phyloP scores from a whole-genome alignment of 768 basidiomycete genomes.

The Calvatia gigantea region DNA sequence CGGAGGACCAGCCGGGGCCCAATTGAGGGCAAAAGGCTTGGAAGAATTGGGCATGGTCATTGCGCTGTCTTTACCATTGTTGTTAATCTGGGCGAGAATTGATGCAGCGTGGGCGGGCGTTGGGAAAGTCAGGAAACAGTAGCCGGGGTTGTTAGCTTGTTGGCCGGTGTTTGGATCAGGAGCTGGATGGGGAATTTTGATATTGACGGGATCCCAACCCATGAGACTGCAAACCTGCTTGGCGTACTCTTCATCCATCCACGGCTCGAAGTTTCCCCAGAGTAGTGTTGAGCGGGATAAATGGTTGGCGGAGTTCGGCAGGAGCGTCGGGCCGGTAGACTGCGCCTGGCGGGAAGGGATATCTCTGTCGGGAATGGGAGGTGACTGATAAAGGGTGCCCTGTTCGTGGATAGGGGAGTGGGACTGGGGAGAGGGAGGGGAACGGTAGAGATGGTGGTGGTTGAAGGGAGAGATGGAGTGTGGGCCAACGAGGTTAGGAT shows the following conservation, averaged over 20 bases:
- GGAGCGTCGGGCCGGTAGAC: conserved; percentile 15
- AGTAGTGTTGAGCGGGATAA: conserved; percentile 63
- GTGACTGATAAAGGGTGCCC: conserved; percentile 22
- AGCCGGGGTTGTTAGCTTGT: conserved; percentile 80
- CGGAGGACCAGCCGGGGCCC: conserved; percentile 50
- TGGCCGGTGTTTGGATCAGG: conserved; percentile 56
- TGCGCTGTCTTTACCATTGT: conserved; percentile 34
- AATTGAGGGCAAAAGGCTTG: conserved; percentile 78
- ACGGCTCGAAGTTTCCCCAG: conserved; percentile 88
- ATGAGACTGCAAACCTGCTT: conserved; percentile 83
- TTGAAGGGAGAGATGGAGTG: conserved; percentile 43
- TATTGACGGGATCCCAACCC: conserved; percentile 78
- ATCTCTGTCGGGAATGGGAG: conserved; percentile 31
- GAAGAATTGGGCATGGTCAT: conserved; percentile 84
- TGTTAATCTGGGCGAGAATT: conserved; percentile 66
- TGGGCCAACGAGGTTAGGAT: conserved; percentile 24
- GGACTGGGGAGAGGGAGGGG: conserved; percentile 23
- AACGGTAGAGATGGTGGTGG: conserved; percentile 36
- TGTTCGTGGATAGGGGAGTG: conserved; percentile 17
- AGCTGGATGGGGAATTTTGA: conserved; percentile 66
- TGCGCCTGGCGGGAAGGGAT: conserved; percentile 25
- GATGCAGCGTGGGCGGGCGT: conserved; percentile 64
- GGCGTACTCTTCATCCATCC: conserved; percentile 97
- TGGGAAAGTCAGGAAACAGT: conserved; percentile 86
- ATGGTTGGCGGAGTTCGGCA: conserved; percentile 20